Base-by-base conservation (phyloP, 1,284 basidiomycete species). In the Xerocomus nothofagi region DNA sequence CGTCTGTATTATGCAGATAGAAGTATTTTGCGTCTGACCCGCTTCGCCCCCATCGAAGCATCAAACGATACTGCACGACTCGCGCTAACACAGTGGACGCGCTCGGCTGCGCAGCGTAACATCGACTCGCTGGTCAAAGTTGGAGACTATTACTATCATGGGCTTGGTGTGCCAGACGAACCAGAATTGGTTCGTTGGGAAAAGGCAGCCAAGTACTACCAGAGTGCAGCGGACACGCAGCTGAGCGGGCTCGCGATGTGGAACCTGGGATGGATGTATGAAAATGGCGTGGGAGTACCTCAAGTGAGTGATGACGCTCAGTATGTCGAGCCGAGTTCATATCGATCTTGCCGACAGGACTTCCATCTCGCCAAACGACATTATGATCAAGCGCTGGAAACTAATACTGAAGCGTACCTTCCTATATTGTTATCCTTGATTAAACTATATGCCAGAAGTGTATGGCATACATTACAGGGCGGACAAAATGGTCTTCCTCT, bases 181-280 rank as follows among this genome's bases (percentile, higher is more conserved):
- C 76, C 81, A 14, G 78, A 82, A 58, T 68, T 74, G 2, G 71
- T 79, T 27, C 78, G 86, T 15, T 83, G 84, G 65, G 90, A 93
- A 64, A 93, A 93, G 59, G 97, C 97, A 0, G 92, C 91, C 0
- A 84, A 85, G 15, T 98, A 93, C 68, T 99, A 99, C 66, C 93
- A 93, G 63, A 88, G 91, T 24, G 93, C 93, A 6, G 92, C 92
- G 3, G 93, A 95, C 58, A 94, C 91, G 2, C 90, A 93, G 55
- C 63, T 88, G 53, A 96, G 92, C 58, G 92, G 95, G 1, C 77
- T 99, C 58, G 95, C 96, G 3, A 93, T 96, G 85, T 99, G 95
- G 94, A 98, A 98, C 64, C 72, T 99, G 23, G 97, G 96, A 1
- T 98, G 91, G 90, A 97, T 99, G 93, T 98, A 98, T 68, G 96